phyloP scores from a whole-genome alignment of 768 basidiomycete species.

The Myochromella boudieri region DNA sequence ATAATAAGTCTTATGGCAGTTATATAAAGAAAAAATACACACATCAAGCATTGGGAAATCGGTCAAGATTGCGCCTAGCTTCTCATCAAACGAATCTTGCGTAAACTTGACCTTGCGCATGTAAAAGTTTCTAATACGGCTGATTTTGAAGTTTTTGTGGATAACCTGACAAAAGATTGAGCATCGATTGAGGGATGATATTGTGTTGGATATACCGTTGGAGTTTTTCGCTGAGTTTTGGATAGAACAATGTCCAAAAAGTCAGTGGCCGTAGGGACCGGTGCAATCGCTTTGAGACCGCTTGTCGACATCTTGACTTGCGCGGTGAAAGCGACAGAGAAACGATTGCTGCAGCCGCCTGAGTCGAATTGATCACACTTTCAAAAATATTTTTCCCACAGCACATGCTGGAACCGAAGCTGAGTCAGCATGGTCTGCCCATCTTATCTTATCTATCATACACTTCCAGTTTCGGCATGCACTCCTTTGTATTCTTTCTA shows the following conservation, averaged over 20 bases:
- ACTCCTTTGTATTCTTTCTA: too few species aligned
- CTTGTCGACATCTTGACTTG: slow-evolving; percentile 66
- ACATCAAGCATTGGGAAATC: slow-evolving; percentile 99
- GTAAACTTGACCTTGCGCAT: slow-evolving; percentile 99
- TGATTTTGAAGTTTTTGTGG: slow-evolving; percentile 99
- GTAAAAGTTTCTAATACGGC: slow-evolving; percentile 95
- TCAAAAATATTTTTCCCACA: slow-evolving; percentile 18
- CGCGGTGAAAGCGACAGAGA: slow-evolving; percentile 1
- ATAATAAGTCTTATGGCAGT: neutral
- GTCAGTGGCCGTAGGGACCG: slow-evolving; percentile 95
- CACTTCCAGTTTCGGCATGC: neutral
- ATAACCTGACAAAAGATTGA: slow-evolving; percentile 62
- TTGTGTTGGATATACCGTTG: slow-evolving; percentile 59
- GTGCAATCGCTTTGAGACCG: slow-evolving; percentile 94
- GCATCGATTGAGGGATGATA: slow-evolving; percentile 1
- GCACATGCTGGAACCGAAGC: neutral
- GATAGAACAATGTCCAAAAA: slow-evolving; percentile 93
- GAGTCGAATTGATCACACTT: slow-evolving; percentile 15
- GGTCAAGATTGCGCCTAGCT: slow-evolving; percentile 86
- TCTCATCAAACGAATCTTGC: slow-evolving; percentile 95
- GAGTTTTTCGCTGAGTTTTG: slow-evolving; percentile 96
- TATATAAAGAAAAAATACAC: slow-evolving; percentile 29
- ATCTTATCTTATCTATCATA: neutral
- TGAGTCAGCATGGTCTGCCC: slow-evolving; percentile 2
- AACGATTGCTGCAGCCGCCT: neutral